Conservation (phyloP, 306 rosid species). For the Leucaena leucocephala region DNA sequence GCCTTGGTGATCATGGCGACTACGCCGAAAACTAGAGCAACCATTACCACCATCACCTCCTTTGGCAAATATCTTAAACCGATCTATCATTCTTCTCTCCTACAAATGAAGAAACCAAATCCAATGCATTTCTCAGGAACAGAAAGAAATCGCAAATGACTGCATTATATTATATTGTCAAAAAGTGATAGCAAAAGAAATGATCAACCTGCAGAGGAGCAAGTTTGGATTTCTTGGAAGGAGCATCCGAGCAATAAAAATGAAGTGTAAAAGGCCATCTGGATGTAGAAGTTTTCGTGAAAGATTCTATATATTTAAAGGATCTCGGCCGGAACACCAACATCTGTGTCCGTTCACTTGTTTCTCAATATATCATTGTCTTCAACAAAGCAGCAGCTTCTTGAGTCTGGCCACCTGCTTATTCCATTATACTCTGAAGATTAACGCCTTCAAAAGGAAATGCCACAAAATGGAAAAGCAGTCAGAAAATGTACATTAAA, state of each 20-base stretch:
- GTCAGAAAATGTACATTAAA: constrained; percentile 15
- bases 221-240: constrained; percentile 65
- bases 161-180: constrained; percentile 7
- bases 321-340: constrained; percentile 46
- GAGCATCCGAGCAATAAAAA: constrained; percentile 53
- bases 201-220: constrained; percentile 84
- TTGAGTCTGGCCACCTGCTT: constrained; percentile 19
- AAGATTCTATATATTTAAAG: constrained; percentile 43
- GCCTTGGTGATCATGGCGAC: constrained; percentile 64
- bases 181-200: constrained; percentile 10
- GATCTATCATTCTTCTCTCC: constrained; percentile 94
- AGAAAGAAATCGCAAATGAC: constrained; percentile 16
- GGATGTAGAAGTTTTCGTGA: constrained; percentile 43
- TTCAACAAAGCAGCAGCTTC: constrained; percentile 23
- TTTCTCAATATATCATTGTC: constrained; percentile 27
- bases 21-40: constrained; percentile 71
- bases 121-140: constrained; percentile 25
- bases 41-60: constrained; percentile 96
- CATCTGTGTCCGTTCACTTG: constrained; percentile 47
- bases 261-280: constrained; percentile 51
- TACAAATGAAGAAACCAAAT: constrained; percentile 39
- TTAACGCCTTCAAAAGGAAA: constrained; percentile 31
- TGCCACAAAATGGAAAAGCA: not conserved
- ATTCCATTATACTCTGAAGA: constrained; percentile 27
- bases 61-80: constrained; percentile 69